A percentile compares a stretch with the other conserved stretches of the same genome.
Evolutionary conservation across 176 grass and related monocot species (phyloP).

Genomic region (Stipa capillata): DNA sequence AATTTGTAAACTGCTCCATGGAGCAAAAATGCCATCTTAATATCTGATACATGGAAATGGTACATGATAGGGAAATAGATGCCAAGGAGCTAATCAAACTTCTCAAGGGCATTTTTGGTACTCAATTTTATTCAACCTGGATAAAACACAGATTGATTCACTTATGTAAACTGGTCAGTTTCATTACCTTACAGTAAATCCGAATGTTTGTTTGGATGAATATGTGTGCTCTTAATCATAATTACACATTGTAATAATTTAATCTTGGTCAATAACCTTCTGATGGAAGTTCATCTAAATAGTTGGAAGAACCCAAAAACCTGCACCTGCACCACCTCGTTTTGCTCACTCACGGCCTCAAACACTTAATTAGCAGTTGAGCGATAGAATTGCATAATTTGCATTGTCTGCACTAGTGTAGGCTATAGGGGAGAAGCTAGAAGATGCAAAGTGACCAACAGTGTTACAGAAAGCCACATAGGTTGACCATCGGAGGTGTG

Average conservation of each 20-base stretch:
- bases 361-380: not conserved
- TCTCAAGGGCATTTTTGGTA: not conserved
- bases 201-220: not conserved
- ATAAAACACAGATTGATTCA: not conserved
- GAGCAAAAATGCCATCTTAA: not conserved
- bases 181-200: not conserved
- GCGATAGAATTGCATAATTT: not conserved
- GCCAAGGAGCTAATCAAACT: not conserved
- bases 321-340: not conserved
- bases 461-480: not conserved
- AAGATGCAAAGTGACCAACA: not conserved
- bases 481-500: not conserved
- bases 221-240: not conserved
- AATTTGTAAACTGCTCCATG: not conserved
- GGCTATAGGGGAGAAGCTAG: not conserved
- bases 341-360: not conserved
- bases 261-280: not conserved
- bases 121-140: not conserved
- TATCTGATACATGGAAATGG: not conserved
- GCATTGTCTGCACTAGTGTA: not conserved
- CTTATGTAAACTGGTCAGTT: not conserved
- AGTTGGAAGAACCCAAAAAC: not conserved
- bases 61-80: constrained; percentile 14
- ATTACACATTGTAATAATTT: not conserved
- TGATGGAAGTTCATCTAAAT: not conserved